Evolutionary conservation across 2,329 filamentous ascomycete species (phyloP).

Genomic region (Calonectria hawksworthii): DNA sequence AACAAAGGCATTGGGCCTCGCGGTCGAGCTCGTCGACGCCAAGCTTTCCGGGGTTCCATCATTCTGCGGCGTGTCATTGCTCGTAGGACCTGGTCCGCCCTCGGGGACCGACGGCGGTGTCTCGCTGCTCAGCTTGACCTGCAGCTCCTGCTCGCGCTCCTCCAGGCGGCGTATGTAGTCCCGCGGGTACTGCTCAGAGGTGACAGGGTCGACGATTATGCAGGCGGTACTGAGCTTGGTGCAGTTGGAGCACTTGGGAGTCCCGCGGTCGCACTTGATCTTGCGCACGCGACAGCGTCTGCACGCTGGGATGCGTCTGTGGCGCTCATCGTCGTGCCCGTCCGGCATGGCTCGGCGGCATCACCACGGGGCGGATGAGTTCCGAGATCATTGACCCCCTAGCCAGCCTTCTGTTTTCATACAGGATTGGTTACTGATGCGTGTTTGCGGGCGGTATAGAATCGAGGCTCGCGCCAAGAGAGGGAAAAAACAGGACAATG

Average conservation of each 20-base stretch:
- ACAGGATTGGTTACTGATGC: background rate
- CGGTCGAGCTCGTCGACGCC: slow-evolving; percentile 21
- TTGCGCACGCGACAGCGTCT: slow-evolving; percentile 84
- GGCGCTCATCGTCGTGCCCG: slow-evolving; percentile 16
- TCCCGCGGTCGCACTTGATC: slow-evolving; percentile 82
- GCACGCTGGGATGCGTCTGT: slow-evolving; percentile 66
- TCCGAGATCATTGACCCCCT: slow-evolving; percentile 1
- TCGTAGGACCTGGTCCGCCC: background rate
- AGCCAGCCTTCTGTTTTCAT: background rate
- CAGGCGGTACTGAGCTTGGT: slow-evolving; percentile 79
- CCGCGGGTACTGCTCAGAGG: slow-evolving; percentile 29
- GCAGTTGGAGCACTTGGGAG: slow-evolving; percentile 84
- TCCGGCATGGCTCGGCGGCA: slow-evolving; percentile 5
- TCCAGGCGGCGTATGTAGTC: slow-evolving; percentile 31
- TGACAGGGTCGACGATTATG: slow-evolving; percentile 32
- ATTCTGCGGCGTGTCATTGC: background rate
- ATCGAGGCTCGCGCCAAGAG: background rate
- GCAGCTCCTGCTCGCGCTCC: slow-evolving; percentile 30
- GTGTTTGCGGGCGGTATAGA: background rate
- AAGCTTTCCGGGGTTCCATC: slow-evolving; percentile 20
- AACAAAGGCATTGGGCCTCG: slow-evolving; percentile 24
- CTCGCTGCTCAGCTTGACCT: slow-evolving; percentile 7
- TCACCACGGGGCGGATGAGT: background rate
- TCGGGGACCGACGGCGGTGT: background rate
- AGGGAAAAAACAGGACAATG: background rate